These are phyloP conservation scores for Mycena capillaripes DNA, from an alignment of 768 basidiomycete species.

Conservation along the genomic window DNA sequence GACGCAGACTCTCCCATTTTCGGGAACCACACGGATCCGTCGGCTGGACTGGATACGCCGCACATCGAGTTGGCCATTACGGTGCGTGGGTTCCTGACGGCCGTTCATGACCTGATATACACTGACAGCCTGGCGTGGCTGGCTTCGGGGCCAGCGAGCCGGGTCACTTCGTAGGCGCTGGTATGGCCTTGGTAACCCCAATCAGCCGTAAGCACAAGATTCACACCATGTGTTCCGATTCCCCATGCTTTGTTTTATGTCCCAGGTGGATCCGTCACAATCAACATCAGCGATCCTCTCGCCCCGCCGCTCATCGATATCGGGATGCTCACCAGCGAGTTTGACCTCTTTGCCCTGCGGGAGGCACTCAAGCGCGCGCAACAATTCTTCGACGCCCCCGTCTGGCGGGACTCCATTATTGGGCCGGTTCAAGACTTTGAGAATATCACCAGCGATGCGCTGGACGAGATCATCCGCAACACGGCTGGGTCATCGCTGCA, in stretches of 20 bases:
- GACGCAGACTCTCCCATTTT: not conserved
- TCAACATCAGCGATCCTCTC: not conserved
- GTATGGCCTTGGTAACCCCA: not conserved
- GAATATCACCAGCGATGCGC: not conserved
- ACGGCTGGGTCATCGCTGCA: not conserved
- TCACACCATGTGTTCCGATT: not conserved
- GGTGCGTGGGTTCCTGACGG: not conserved
- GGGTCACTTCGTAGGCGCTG: not conserved
- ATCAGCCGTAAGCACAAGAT: not conserved
- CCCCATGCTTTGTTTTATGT: not conserved
- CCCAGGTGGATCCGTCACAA: not conserved
- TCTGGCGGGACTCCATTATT: not conserved
- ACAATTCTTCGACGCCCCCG: not conserved
- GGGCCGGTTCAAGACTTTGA: not conserved
- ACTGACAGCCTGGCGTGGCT: not conserved
- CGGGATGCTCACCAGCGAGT: not conserved
- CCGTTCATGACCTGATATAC: not conserved
- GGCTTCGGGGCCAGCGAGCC: not conserved
- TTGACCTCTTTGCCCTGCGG: not conserved
- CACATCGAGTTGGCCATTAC: not conserved
- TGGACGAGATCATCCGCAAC: not conserved
- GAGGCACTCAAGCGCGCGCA: not conserved
- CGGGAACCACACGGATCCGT: conserved; percentile 40
- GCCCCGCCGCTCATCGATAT: conserved; percentile 5
- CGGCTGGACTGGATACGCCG: not conserved